Percentiles rank a stretch among this genome's conserved stretches.
Conservation (phyloP, 2,329 filamentous ascomycete species). For the Lachnellula cervina region DNA sequence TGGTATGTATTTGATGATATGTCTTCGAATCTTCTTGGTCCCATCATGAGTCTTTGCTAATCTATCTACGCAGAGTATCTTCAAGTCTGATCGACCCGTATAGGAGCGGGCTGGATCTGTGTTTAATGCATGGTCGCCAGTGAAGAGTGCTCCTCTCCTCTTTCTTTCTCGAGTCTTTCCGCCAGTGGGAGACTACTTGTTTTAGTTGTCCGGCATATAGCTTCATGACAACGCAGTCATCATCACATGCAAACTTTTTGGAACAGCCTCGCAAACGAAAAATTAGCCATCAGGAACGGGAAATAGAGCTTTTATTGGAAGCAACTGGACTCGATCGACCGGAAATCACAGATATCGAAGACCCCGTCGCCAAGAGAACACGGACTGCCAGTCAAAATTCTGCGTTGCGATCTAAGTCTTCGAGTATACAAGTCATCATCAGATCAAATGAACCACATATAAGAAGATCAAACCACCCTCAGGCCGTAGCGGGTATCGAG, state of each 20-base stretch:
- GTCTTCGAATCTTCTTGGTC: background rate
- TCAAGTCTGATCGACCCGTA: background rate
- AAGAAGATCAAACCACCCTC: background rate
- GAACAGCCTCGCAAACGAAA: background rate
- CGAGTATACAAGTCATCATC: background rate
- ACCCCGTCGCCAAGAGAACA: background rate
- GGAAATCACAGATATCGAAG: background rate
- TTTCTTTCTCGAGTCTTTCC: background rate
- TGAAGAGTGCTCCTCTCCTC: too few relatives aligned
- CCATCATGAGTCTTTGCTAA: background rate
- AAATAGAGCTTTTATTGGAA: conserved; percentile 1
- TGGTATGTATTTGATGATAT: background rate
- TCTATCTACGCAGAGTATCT: background rate
- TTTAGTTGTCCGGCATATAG: background rate
- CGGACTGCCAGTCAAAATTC: background rate
- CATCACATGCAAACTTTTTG: background rate
- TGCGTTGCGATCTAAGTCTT: background rate
- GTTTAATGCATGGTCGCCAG: background rate
- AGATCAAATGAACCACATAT: background rate
- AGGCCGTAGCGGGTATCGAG: too few relatives aligned
- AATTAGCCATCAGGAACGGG: background rate
- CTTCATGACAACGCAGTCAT: conserved; percentile 1
- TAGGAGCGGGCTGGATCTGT: background rate
- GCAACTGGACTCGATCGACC: conserved; percentile 2
- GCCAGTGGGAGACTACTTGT: background rate